These are phyloP conservation scores for Cladosporium cucumerinum DNA, from an alignment of 2,329 filamentous ascomycete species.

Conservation along the genomic window DNA sequence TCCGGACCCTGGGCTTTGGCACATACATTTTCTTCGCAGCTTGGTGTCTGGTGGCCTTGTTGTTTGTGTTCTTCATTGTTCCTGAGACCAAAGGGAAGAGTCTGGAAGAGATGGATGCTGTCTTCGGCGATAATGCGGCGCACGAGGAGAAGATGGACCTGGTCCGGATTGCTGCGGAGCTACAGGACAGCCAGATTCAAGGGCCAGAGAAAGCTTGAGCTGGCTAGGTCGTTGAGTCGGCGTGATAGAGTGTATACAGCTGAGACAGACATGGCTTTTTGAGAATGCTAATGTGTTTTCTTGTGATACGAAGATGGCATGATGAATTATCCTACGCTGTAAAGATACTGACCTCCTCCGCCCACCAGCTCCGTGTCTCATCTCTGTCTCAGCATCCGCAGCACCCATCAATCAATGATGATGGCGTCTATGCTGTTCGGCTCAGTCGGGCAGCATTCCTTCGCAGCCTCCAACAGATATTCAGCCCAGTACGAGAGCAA, in stretches of 20 bases:
- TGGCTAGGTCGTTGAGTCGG: background rate
- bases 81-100: constrained; percentile 7
- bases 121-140: constrained; percentile 5
- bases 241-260: background rate
- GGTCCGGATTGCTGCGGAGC: constrained; percentile 4
- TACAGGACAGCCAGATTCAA: background rate
- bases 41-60: constrained; percentile 37
- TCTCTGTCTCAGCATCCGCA: background rate
- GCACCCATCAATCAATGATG: background rate
- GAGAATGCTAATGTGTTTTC: background rate
- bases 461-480: background rate
- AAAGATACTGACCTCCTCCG: background rate
- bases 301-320: background rate
- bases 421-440: background rate
- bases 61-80: background rate
- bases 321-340: background rate
- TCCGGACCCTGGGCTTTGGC: constrained; percentile 41
- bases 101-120: constrained; percentile 2
- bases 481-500: background rate
- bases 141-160: constrained; percentile 4
- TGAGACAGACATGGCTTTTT: background rate
- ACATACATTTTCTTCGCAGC: constrained; percentile 58
- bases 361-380: background rate
- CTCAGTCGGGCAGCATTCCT: background rate
- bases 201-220: background rate